Evolutionary conservation across 2,329 filamentous ascomycete genomes (phyloP), one percentile per base, ranked within the genome.

Genomic region (Erysiphe pulchra): DNA sequence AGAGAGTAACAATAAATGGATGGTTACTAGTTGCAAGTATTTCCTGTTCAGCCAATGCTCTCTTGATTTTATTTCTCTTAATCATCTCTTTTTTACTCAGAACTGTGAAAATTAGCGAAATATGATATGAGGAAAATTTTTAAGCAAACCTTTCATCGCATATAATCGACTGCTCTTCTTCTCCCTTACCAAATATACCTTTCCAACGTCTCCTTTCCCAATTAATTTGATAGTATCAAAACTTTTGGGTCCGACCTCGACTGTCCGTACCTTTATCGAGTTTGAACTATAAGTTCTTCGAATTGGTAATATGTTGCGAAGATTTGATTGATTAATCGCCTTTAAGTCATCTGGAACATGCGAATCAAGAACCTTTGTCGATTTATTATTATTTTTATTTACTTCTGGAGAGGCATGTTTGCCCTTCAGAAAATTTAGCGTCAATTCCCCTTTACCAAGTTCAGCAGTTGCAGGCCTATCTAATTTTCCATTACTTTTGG

Each of bases 81-180:
- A 98, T 98, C 90, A 98, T 98, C 63, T 98, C 90, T 68, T 95
- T 94, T 65, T 98, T 98, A 70, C 86, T 95, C 62, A 98, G 61
- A 6, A 98, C 90, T 95, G 58, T 14, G 45, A 63, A 55, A 41
- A 50, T 52, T 48, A 58, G 52, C 45, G 24, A n/a, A 5, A 17
- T 7, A 28, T 16, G 24, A 4, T 24, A 17, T 30, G 11, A 16
- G 34, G 5, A 10, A 38, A 10, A 39, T 18, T 17, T 10, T 30
- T 16, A 18, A 31, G 9, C 69, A 54, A 61, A 94, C 87, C 87
- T 65, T 98, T 98, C 90, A 98, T 98, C 46, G 90, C 90, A 63
- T 95, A 98, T 45, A 98, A 65, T 53, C 90, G 73, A 54, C 77
- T 78, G 57, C 86, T 93, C 72, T 95, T 95, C 74, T 98, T 98